A percentile compares a stretch with the other conserved stretches of the same genome.
Conservation (phyloP, 1,139 yeast species). For the Eremothecium coryli region DNA sequence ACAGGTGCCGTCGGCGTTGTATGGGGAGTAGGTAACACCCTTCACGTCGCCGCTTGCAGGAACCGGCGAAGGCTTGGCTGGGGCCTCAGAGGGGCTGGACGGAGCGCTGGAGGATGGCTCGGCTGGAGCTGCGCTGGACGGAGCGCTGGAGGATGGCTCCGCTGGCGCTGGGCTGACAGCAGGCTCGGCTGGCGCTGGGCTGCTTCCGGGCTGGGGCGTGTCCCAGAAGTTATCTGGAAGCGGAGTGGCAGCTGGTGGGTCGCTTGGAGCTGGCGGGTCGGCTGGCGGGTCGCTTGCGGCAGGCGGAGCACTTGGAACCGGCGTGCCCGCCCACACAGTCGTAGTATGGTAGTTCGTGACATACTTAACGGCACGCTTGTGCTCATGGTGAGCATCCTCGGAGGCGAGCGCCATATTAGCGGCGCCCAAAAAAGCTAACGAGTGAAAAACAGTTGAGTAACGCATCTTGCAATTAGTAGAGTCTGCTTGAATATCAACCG, state of each 20-base stretch:
- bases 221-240: conserved; percentile 15
- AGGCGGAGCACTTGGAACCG: conserved; percentile 6
- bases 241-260: conserved; percentile 14
- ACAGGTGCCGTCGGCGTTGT: conserved; percentile 62
- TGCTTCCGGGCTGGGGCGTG: not conserved
- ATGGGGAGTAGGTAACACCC: conserved; percentile 82
- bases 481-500: too few relatives aligned
- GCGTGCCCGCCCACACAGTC: conserved; percentile 30
- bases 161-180: not conserved
- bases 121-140: conserved; percentile 19
- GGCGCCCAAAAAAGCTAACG: conserved; percentile 31
- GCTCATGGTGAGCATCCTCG: conserved; percentile 36
- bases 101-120: conserved; percentile 18
- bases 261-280: not conserved
- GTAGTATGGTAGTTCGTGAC: conserved; percentile 35
- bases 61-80: conserved; percentile 29
- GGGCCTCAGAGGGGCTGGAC: conserved; percentile 22
- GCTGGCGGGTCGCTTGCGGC: not conserved
- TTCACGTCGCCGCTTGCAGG: conserved; percentile 31
- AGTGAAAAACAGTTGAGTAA: too few relatives aligned
- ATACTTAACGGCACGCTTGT: conserved; percentile 40
- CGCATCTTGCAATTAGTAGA: too few relatives aligned
- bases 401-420: conserved; percentile 29
- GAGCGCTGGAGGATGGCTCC: conserved; percentile 3
- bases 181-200: not conserved